Evolutionary conservation across 441 rosid species (phyloP), one percentile per base, ranked within the genome.

Genomic region (Euphorbia celastroides): DNA sequence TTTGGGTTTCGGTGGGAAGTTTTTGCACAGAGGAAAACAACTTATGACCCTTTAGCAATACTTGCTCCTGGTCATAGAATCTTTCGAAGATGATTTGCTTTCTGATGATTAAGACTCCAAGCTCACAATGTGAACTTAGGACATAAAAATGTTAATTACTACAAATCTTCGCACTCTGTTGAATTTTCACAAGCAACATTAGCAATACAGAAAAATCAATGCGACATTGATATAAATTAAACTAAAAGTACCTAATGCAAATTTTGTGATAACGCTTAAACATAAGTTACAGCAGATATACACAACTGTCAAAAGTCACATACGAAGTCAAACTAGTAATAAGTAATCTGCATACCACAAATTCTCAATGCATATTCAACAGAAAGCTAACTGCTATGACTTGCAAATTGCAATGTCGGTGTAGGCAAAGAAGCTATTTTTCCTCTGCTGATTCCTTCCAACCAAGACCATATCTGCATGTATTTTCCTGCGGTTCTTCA

Each of bases 21-120:
- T 60, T 84, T 93, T 65, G 84, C 74, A 66, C 82, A 80, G 71
- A 89, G 96, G 78, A 93, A 93, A 77, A 74, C 87, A 41, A 74
- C 77, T 51, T 88, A 89, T 70, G 99, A 93, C 75, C 99, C 99
- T 31, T 63, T 88, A 71, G 95, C 88, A 57, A 84, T 89, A 70
- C 93, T 93, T 28, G 96, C 97, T 32, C 97, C 99, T 20, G 97
- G 99, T 70, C 99, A 91, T 57, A 66, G 91, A 73, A 89, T 93
- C 69, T 93, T 93, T 80, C 84, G 74, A 38, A 93, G 86, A 69
- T 79, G 75, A 72, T 64, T 58, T 64, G 65, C 56, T 70, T 69
- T 58, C 68, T 74, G 67, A 60, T 57, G 55, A 56, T 64, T 7
- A 58, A 38, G 66, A 14, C 19, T 23, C 12, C 26, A 42, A 46